A percentile compares a stretch with the other conserved stretches of the same genome.
phyloP scores from a whole-genome alignment of 257 asterid species.

The Nyctanthes arbortristis region DNA sequence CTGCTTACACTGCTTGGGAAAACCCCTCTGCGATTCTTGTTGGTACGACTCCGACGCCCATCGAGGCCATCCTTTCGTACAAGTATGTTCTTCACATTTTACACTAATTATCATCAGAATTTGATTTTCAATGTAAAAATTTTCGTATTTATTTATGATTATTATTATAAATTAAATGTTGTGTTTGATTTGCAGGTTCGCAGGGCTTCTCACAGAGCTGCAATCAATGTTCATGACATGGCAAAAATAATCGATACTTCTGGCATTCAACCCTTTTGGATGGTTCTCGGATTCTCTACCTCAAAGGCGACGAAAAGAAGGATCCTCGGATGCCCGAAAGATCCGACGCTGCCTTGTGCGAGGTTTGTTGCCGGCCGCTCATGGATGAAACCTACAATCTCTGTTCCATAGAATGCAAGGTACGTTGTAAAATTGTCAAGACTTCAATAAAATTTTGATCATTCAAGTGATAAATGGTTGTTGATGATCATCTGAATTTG shows the following conservation, averaged over 20 bases:
- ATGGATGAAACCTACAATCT: neutral
- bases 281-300: neutral
- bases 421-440: neutral
- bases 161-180: too few species aligned
- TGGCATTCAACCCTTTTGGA: neutral
- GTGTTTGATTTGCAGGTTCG: neutral
- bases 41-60: neutral
- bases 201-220: neutral
- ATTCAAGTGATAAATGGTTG: neutral
- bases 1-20: neutral
- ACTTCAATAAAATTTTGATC: neutral
- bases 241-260: too few species aligned
- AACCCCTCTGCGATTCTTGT: neutral
- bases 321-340: neutral
- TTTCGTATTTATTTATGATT: too few species aligned
- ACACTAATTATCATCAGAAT: too few species aligned
- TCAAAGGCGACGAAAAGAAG: neutral
- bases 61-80: neutral
- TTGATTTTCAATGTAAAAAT: neutral
- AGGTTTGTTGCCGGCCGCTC: neutral
- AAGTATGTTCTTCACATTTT: neutral
- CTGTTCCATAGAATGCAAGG: neutral
- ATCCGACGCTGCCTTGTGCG: neutral
- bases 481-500: neutral
- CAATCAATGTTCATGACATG: neutral